Percentiles rank a stretch among this genome's conserved stretches.
Evolutionary conservation across 1,139 yeast genomes (phyloP).

Genomic region (Spathaspora sp.): DNA sequence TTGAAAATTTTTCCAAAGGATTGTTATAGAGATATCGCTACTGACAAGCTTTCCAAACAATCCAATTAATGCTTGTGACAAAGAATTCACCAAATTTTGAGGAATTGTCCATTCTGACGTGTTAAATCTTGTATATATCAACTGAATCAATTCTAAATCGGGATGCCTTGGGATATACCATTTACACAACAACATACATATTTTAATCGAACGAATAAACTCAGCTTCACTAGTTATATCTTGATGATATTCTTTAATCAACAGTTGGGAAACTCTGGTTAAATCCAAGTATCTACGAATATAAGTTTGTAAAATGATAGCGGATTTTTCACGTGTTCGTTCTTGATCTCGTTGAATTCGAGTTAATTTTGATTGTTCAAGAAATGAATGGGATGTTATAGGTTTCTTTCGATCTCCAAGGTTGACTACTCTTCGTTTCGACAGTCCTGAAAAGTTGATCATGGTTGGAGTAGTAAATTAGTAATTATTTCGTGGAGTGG

Average conservation of each 20-base stretch:
- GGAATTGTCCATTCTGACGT: not conserved
- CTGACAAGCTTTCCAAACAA: slow-evolving; percentile 1
- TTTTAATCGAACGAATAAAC: slow-evolving; percentile 9
- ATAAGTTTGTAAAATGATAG: slow-evolving; percentile 48
- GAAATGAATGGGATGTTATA: slow-evolving; percentile 17
- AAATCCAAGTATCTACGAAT: slow-evolving; percentile 39
- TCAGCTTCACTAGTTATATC: slow-evolving; percentile 2
- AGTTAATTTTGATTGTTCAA: slow-evolving; percentile 64
- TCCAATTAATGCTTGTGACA: not conserved
- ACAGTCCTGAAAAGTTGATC: slow-evolving; percentile 68
- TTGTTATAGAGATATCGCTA: not conserved
- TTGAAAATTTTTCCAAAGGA: not conserved
- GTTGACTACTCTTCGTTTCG: slow-evolving; percentile 65
- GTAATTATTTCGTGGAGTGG: not conserved
- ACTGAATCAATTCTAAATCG: not conserved
- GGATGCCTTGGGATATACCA: slow-evolving; percentile 14
- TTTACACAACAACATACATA: slow-evolving; percentile 14
- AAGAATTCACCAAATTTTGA: not conserved
- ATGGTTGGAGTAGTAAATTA: slow-evolving; percentile 17
- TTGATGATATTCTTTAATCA: slow-evolving; percentile 10
- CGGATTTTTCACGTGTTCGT: slow-evolving; percentile 50
- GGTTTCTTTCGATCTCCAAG: slow-evolving; percentile 57
- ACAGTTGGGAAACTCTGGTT: slow-evolving; percentile 9
- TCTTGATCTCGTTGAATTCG: slow-evolving; percentile 63
- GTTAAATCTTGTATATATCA: not conserved